Base-by-base conservation (phyloP, 805 yeast genomes). In the Groenewaldozyma tartarivorans region DNA sequence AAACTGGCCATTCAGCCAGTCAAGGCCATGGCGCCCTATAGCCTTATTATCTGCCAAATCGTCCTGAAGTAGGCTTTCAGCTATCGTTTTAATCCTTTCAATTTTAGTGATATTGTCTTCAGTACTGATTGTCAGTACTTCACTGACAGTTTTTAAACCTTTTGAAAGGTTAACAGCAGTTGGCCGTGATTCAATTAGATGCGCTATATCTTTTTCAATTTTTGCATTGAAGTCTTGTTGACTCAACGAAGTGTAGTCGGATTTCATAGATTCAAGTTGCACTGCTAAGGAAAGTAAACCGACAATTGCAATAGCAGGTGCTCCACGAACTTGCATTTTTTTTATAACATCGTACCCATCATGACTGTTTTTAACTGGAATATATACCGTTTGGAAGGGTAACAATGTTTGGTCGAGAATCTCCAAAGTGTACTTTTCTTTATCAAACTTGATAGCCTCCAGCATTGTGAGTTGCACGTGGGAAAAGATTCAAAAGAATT, bases 271-370 rank as follows among this genome's bases (percentile, higher is more conserved):
- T 19, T 38, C 13, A 16, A 47, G 43, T 49, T 90, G 96, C n/a
- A 82, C 77, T 1, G 84, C 79, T 2, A 90, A 72, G 2, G 95
- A 75, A 45, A 88, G 71, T 1, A 87, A 78, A 4, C 95, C 97
- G 2, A 90, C 96, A 43, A 90, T 84, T 47, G 96, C 96, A 56
- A 90, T 90, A 1, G 97, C 97, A 0, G 98, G 98, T 0, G 98
- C 98, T 30, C 98, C 98, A 58, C 98, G 72, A 3, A 94, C 96
- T 53, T 84, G 87, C 98, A 90, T 90, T 43, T 69, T 69, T 55
- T 77, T 79, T 59, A 90, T 90, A n/a, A 83, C 94, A 16, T 71
- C 69, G 61, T 65, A 85, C 3, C 94, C 96, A 57, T 81, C 87
- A 36, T 79, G 79, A 38, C 84, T 76, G 15, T 75, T 64, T 30